Evolutionary conservation across 495 filamentous ascomycete species (phyloP), one percentile per base, ranked within the genome.

Genomic region (Tuber melanosporum): DNA sequence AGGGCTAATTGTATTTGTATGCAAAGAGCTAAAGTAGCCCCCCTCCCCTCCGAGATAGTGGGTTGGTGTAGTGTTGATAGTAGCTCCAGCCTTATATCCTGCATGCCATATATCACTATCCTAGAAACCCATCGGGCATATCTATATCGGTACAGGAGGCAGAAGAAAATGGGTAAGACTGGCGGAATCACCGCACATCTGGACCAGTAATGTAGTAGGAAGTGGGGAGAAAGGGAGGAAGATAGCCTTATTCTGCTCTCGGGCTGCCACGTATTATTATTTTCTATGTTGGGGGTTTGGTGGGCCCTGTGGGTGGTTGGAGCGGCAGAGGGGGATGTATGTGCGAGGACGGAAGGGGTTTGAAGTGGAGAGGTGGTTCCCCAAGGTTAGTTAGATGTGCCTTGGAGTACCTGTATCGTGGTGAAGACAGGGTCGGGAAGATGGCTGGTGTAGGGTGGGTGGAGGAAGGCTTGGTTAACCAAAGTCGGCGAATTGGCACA

Each of bases 271-370:
- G 57, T 66, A 66, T 66, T 66, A 3, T 62, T 26, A 49, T 62
- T 62, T n/a, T n/a, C 9, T 12, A n/a, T 22, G 52, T 10, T 26
- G 2, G n/a, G n/a, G 52, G n/a, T 3, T 62, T 32, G 49, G 49
- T 52, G 22, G 49, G 20, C 22, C 49, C 49, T 52, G 49, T 12
- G 49, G 49, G 22, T 62, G 52, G 52, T 62, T 62, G 52, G 52
- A 62, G n/a, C 22, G 52, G 26, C 26, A 26, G 57, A 66, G 32
- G 52, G n/a, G 52, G 57, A 66, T 19, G 26, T 36, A 66, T 66
- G 57, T 32, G 52, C 52, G n/a, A 62, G 52, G 52, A 62, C n/a
- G 52, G 52, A 62, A 62, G 52, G 52, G 52, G 52, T 26, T 62
- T 12, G n/a, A 10, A 62, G n/a, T 62, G 52, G 49, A 26, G 22